Evolutionary conservation across 1,139 yeast genomes (phyloP).

Genomic region (Candida dubliniensis): DNA sequence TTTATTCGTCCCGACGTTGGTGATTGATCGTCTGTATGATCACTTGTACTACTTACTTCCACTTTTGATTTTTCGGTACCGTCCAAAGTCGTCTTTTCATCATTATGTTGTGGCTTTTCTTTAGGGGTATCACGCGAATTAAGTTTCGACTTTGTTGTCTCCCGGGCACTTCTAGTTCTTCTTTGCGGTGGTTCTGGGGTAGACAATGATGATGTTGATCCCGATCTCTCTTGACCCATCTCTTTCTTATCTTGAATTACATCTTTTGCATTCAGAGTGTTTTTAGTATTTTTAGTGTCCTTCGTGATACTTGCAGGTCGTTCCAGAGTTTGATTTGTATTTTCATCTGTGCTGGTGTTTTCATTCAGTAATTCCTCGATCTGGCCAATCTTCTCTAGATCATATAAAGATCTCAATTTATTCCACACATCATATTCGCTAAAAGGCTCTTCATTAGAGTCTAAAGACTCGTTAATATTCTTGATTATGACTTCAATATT

Average conservation of each 20-base stretch:
- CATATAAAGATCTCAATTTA: conserved; percentile 53
- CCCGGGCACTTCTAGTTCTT: conserved; percentile 8
- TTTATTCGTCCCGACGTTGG: neutral
- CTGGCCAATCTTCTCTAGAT: conserved; percentile 55
- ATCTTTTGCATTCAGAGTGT: neutral
- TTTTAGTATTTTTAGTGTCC: conserved; percentile 12
- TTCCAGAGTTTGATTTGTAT: neutral
- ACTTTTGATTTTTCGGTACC: neutral
- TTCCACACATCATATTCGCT: conserved; percentile 55
- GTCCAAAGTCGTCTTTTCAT: neutral
- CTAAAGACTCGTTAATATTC: conserved; percentile 42
- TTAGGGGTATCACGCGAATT: conserved; percentile 46
- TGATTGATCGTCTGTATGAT: conserved; percentile 1
- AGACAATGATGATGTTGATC: conserved; percentile 5
- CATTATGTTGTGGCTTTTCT: conserved; percentile 12
- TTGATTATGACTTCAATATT: conserved; percentile 58
- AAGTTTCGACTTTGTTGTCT: conserved; percentile 2
- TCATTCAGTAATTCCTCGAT: conserved; percentile 34
- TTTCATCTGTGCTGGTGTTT: conserved; percentile 8
- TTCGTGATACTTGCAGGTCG: conserved; percentile 37
- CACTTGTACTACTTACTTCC: conserved; percentile 1
- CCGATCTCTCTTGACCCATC: conserved; percentile 9
- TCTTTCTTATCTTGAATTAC: conserved; percentile 9
- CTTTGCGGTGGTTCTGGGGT: conserved; percentile 7
- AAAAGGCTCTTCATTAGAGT: conserved; percentile 25